Conservation (phyloP, 1,284 basidiomycete genomes). For the Ustilago lituana region DNA sequence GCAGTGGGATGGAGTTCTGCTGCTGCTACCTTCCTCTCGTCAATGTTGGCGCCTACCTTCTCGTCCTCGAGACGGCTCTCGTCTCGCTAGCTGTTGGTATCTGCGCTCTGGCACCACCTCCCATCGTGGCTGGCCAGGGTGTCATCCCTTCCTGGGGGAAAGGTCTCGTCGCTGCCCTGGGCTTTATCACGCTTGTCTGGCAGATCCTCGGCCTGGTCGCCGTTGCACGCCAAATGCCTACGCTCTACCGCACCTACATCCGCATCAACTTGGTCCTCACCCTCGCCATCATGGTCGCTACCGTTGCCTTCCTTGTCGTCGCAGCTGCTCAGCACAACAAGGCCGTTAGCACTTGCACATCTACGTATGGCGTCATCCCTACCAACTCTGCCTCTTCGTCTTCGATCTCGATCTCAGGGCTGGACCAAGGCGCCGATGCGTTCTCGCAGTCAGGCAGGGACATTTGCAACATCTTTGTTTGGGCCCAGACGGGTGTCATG, state of each 20-base stretch:
- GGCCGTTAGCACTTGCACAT: conserved; percentile 47
- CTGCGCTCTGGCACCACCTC: conserved; percentile 57
- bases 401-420: conserved; percentile 11
- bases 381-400: conserved; percentile 15
- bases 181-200: conserved; percentile 57
- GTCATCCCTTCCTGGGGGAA: conserved; percentile 60
- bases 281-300: conserved; percentile 45
- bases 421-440: conserved; percentile 22
- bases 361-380: conserved; percentile 44
- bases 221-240: conserved; percentile 49
- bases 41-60: conserved; percentile 62
- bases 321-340: conserved; percentile 52
- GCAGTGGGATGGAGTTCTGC: conserved; percentile 59
- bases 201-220: conserved; percentile 59
- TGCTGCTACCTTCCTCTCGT: conserved; percentile 64
- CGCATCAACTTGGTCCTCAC: conserved; percentile 62
- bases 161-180: conserved; percentile 56
- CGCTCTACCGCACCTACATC: conserved; percentile 60
- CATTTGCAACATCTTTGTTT: conserved; percentile 64
- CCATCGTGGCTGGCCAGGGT: conserved; percentile 59
- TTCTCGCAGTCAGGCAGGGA: conserved; percentile 27
- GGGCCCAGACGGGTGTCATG: conserved; percentile 65
- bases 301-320: conserved; percentile 57
- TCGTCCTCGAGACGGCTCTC: conserved; percentile 57
- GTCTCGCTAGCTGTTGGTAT: conserved; percentile 57